Conservation (phyloP, 2,329 filamentous ascomycete genomes). For the Ambrosiella cleistominuta region DNA sequence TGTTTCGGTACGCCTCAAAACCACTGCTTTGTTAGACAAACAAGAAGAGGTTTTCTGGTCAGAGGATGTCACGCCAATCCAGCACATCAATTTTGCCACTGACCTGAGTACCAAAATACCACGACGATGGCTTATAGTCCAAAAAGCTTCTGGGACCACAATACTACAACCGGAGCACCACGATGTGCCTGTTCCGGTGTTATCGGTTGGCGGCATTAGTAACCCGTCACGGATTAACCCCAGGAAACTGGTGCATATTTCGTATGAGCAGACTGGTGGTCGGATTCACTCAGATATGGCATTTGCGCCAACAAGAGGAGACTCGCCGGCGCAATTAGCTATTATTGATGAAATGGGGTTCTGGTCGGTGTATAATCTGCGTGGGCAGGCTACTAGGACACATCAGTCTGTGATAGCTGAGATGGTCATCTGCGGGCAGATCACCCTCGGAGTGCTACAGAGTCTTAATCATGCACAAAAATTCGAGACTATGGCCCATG, state of each 20-base stretch:
- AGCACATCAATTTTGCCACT: slow-evolving; percentile 31
- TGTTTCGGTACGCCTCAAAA: slow-evolving; percentile 29
- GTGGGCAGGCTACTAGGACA: slow-evolving; percentile 21
- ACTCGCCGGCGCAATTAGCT: slow-evolving; percentile 40
- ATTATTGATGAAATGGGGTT: slow-evolving; percentile 46
- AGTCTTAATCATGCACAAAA: slow-evolving; percentile 19
- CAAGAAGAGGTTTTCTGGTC: slow-evolving; percentile 37
- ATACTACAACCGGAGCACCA: slow-evolving; percentile 35
- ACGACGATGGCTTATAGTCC: slow-evolving; percentile 34
- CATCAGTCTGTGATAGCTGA: slow-evolving; percentile 21
- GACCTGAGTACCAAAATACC: slow-evolving; percentile 21
- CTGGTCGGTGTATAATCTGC: slow-evolving; percentile 52
- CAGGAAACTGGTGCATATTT: slow-evolving; percentile 37
- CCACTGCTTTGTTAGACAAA: slow-evolving; percentile 24
- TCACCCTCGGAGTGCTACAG: slow-evolving; percentile 23
- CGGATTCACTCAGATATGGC: slow-evolving; percentile 41
- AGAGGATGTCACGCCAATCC: slow-evolving; percentile 32
- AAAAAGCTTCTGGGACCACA: slow-evolving; percentile 33
- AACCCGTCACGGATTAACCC: slow-evolving; percentile 34
- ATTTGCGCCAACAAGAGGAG: slow-evolving; percentile 37
- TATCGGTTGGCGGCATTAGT: slow-evolving; percentile 13
- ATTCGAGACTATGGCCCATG: slow-evolving; percentile 13
- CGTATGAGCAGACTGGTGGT: slow-evolving; percentile 33
- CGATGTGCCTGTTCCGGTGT: slow-evolving; percentile 20
- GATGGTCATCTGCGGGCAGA: slow-evolving; percentile 26